Base-by-base conservation (phyloP, 2,329 filamentous ascomycete genomes). In the Paracorniculantispora psalliotae region DNA sequence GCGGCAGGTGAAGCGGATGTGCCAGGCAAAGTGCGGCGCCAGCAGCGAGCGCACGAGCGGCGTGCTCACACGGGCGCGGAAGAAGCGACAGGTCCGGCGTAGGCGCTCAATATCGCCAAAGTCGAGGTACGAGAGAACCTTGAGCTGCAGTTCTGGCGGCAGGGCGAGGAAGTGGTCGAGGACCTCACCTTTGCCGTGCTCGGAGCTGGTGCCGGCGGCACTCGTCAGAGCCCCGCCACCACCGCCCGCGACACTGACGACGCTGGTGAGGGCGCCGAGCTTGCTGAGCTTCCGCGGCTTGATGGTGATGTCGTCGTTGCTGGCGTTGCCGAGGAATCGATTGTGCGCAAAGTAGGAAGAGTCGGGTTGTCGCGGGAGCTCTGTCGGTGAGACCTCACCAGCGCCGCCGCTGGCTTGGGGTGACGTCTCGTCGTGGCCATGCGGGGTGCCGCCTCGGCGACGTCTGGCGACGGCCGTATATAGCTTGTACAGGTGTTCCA, bases 61-160 rank as follows among this genome's bases (percentile, higher is more conserved):
- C 4, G 73, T 72, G 25, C 65, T 72, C 35, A 78, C 68, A 17
- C 71, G 66, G 21, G 62, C 53, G 53, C 70, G 72, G 55, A 76
- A 71, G 60, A 68, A 67, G 41, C 67, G 71, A 63, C 72, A 77
- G 10, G 76, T 77, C 26, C 71, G 69, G 12, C 77, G 73, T 17
- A 79, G 67, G 17, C 71, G 69, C 62, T 77, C 71, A 19, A 79
- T 69, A 62, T 78, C 73, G 41, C 73, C 75, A 58, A 79, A 77
- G 57, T 69, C 69, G 54, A 79, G 73, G 23, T 73, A 64, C 23
- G 66, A 62, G n/a, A 78, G 63, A 43, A 79, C 70, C 63, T 73
- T 65, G 46, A 77, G 65, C 55, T 77, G 74, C 6, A 80, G 63
- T 64, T 79, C 77, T 8, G 67, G 66, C 4, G 77, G 77, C 0